Base-by-base conservation (phyloP, 2,329 filamentous ascomycete species). In the Pseudogymnoascus sp. region DNA sequence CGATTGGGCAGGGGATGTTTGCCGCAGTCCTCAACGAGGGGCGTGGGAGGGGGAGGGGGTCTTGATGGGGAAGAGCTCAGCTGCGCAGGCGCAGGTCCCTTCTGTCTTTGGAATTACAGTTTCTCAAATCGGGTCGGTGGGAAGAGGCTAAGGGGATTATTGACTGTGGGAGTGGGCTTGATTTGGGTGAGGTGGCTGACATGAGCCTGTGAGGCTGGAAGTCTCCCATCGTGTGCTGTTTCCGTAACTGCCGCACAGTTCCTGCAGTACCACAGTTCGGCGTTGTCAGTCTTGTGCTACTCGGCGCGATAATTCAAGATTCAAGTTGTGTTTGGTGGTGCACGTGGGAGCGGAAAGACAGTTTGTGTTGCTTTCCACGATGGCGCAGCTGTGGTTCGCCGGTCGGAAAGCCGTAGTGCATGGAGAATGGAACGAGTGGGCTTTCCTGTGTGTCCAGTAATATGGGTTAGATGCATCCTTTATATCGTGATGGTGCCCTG, bases 1-100 rank as follows among this genome's bases (percentile, higher is more conserved):
- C 43, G 43, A 50, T 50, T 50, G 43, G 43, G 22, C 43, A 50
- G 43, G 43, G 43, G 43, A 50, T 28, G 41, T 47, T 47, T 47
- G 41, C 41, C 20, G 41, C 41, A 47, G 5, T 25, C 41, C 9
- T n/a, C 41, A 22, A 9, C 20, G 43, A 30, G 43, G 22, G 43
- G 43, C 43, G n/a, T 50, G 43, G 22, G 43, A 50, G 22, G 41
- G 41, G 41, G 43, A 50, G 43, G 43, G 43, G 25, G 25, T 50
- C 43, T 50, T 50, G 22, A 50, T 50, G 43, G 43, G 43, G 43
- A 50, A 50, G 43, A 3, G 43, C n/a, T 50, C 43, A 50, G 43
- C 43, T 50, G 43, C 16, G 14, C 43, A 22, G 43, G 7, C 30
- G 43, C 43, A 50, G 43, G 22, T 50, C 43, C 43, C 4, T 50